Evolutionary conservation across 140 eudicot species (phyloP).

Genomic region (Flaveria floridana): DNA sequence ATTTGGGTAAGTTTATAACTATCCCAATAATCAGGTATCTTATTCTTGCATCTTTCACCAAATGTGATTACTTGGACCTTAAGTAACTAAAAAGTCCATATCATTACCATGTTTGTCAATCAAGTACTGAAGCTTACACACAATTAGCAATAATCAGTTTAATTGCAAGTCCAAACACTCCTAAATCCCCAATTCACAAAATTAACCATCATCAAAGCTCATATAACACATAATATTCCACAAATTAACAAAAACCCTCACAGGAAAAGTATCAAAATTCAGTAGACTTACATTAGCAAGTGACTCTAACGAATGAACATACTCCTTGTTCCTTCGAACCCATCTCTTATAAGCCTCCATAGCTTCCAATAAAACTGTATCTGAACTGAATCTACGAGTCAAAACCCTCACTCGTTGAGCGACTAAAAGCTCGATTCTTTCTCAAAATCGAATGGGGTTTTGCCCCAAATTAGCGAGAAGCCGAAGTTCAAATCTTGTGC

Average conservation of each 20-base stretch:
- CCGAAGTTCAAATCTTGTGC: not conserved
- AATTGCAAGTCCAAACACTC: not conserved
- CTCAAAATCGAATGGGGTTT: not conserved
- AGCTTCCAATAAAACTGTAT: not conserved
- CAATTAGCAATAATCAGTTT: not conserved
- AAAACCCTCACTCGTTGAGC: not conserved
- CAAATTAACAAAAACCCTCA: not conserved
- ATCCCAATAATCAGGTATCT: not conserved
- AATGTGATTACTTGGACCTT: not conserved
- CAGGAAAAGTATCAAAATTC: not conserved
- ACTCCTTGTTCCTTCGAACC: conserved; percentile 81
- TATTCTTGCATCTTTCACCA: not conserved
- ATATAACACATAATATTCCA: not conserved
- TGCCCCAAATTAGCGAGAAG: not conserved
- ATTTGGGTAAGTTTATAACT: not conserved
- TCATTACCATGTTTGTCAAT: conserved; percentile 6
- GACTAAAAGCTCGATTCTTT: not conserved
- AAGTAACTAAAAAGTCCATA: not conserved
- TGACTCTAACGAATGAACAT: conserved; percentile 79
- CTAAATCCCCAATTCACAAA: not conserved
- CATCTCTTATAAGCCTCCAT: conserved; percentile 96
- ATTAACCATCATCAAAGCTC: not conserved
- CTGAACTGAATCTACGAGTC: not conserved
- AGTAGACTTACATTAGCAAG: conserved; percentile 60
- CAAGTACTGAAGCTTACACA: not conserved